Conservation (phyloP, 768 basidiomycete species). For the Cantharellus anzutake region DNA sequence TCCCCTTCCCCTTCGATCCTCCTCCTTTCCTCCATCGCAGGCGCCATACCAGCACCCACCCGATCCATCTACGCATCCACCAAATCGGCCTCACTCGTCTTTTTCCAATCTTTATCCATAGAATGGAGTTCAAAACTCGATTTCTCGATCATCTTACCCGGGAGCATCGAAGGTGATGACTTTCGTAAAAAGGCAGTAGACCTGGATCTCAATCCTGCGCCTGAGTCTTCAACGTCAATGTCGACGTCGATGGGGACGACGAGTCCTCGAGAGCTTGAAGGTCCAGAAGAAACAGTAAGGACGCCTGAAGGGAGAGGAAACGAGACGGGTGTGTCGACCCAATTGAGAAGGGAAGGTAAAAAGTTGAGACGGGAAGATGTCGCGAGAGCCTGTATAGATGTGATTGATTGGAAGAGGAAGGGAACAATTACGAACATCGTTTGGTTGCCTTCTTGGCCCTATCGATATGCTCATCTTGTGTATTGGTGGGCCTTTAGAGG, state of each 20-base stretch:
- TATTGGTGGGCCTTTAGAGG: conserved; percentile 40
- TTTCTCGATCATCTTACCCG: conserved; percentile 45
- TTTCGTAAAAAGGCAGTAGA: conserved; percentile 73
- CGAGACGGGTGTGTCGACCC: background rate
- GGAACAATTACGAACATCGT: conserved; percentile 29
- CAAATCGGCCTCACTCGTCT: conserved; percentile 58
- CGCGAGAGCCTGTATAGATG: conserved; percentile 37
- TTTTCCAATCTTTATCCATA: conserved; percentile 63
- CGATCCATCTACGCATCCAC: conserved; percentile 69
- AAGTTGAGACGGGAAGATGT: conserved; percentile 36
- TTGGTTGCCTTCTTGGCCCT: conserved; percentile 29
- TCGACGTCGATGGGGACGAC: background rate
- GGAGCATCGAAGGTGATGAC: conserved; percentile 29
- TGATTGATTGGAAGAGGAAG: conserved; percentile 26
- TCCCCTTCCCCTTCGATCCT: conserved; percentile 55
- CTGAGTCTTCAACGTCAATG: no score
- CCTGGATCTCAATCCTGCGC: background rate
- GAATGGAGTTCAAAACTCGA: conserved; percentile 46
- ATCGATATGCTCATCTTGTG: conserved; percentile 29
- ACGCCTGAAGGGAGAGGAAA: background rate
- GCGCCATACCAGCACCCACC: conserved; percentile 69
- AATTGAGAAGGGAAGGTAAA: background rate
- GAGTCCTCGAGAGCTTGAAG: conserved; percentile 13
- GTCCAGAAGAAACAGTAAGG: conserved; percentile 20
- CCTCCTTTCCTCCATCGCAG: conserved; percentile 60